Base-by-base conservation (phyloP, 352 stramenopile genomes). In the Globisporangium nunn region DNA sequence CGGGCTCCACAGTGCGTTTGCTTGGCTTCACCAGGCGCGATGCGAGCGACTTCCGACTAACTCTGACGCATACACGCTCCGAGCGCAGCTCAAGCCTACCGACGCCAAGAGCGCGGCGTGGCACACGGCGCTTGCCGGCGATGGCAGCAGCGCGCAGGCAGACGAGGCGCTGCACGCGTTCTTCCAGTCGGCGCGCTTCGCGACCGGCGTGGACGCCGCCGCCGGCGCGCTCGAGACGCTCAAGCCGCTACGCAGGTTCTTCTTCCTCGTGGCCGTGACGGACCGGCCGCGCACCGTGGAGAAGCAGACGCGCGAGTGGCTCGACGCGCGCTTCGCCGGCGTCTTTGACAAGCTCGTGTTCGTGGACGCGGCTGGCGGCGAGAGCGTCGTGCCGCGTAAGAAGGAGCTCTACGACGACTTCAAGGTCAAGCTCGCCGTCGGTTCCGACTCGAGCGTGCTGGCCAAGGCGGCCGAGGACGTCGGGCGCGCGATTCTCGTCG, bases 281-380 rank as follows among this genome's bases (percentile, higher is more conserved):
- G 65, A 85, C 45, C 75, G 79, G 2, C 81, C 81, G 29, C 81
- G 77, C 3, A 40, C 52, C 14, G 71, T 81, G 30, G 81, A 91
- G 64, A 86, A 77, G 52, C 64, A 69, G n/a, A 89, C 81, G 29
- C 74, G 79, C 46, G 78, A 87, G 67, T 91, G 81, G 81, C 61
- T 91, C 17, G 81, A 91, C 51, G 56, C 62, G 37, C 55, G 87
- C 55, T 89, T 82, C 44, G 12, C 56, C 4, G 78, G 75, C 6
- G 70, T 91, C 11, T 91, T 91, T 30, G 79, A 89, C 63, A 89
- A 84, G 55, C 70, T 91, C 23, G 61, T 88, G 45, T 86, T 91
- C 57, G 61, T 87, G 39, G 79, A 87, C 51, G 74, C 72, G 15
- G 71, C 67, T 37, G 60, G 50, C 23, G 54, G 61, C 15, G 72